phyloP scores from a whole-genome alignment of 805 yeast species.

The Cyberlindnera meyerae region DNA sequence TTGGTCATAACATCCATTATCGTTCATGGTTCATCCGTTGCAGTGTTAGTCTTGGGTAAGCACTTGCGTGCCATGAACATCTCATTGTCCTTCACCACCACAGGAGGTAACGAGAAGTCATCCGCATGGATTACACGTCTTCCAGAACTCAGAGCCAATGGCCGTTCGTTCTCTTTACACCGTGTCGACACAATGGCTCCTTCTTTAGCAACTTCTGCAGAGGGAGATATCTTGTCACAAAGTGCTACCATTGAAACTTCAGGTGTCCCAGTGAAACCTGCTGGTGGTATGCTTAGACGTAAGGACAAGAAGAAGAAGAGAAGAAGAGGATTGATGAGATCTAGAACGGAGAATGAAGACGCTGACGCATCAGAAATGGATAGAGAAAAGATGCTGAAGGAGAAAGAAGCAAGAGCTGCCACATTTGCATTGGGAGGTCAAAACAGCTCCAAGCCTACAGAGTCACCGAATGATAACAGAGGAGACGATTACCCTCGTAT shows the following conservation, averaged over 20 bases:
- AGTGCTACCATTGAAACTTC: constrained; percentile 52
- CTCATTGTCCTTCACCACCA: constrained; percentile 72
- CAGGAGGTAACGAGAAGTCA: constrained; percentile 47
- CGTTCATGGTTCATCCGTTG: constrained; percentile 90
- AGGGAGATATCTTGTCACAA: constrained; percentile 27
- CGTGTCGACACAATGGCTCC: constrained; percentile 68
- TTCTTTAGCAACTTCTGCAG: constrained; percentile 13
- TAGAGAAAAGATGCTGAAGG: constrained; percentile 36
- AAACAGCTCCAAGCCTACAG: constrained; percentile 15
- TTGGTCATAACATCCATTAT: constrained; percentile 75
- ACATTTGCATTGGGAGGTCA: constrained; percentile 36
- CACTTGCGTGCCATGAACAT: constrained; percentile 82
- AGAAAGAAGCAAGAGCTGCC: constrained; percentile 39
- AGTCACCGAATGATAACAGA: constrained; percentile 14
- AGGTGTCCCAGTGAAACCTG: constrained; percentile 62
- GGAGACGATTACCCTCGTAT: constrained; percentile 15
- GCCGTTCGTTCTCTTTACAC: constrained; percentile 76
- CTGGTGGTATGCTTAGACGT: constrained; percentile 66
- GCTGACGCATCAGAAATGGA: constrained; percentile 18
- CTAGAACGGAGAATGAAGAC: constrained; percentile 1
- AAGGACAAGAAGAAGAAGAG: constrained; percentile 30
- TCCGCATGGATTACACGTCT: constrained; percentile 80
- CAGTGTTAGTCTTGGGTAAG: constrained; percentile 58
- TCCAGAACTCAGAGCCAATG: constrained; percentile 56
- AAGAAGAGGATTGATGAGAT: constrained; percentile 30